Percentiles rank a stretch among this genome's conserved stretches.
Evolutionary conservation across 2,329 filamentous ascomycete genomes (phyloP).

Genomic region (Paecilomyces sp.): DNA sequence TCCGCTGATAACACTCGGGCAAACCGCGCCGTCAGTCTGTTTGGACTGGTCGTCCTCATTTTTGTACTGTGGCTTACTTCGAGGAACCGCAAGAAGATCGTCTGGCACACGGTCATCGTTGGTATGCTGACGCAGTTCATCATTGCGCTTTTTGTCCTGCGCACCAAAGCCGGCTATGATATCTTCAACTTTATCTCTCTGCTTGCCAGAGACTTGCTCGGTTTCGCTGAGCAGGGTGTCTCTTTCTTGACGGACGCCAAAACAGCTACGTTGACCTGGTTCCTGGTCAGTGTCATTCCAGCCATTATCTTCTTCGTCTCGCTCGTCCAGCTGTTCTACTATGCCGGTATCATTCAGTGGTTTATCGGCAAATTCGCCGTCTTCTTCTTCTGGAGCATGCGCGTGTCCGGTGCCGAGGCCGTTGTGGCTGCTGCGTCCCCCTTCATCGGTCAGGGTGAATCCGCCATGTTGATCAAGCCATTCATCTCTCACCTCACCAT

Average conservation of each 20-base stretch:
- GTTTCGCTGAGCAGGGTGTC: conserved; percentile 68
- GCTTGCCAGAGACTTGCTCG: conserved; percentile 65
- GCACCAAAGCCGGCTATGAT: conserved; percentile 72
- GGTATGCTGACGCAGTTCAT: conserved; percentile 87
- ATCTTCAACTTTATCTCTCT: conserved; percentile 85
- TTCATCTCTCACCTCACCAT: conserved; percentile 80
- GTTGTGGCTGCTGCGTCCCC: conserved; percentile 88
- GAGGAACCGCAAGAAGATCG: conserved; percentile 52
- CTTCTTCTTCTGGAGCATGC: conserved; percentile 87
- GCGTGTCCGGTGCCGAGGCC: conserved; percentile 85
- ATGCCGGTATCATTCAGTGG: conserved; percentile 78
- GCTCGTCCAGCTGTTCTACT: conserved; percentile 79
- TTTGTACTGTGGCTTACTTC: conserved; percentile 63
- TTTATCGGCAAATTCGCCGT: conserved; percentile 78
- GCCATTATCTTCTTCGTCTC: conserved; percentile 95
- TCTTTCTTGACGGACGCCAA: conserved; percentile 57
- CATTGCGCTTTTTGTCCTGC: conserved; percentile 79
- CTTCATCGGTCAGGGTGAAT: conserved; percentile 92
- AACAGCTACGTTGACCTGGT: conserved; percentile 49
- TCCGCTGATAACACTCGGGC: conserved; percentile 67
- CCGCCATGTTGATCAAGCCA: conserved; percentile 82
- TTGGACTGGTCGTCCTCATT: conserved; percentile 69
- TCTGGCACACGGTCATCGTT: conserved; percentile 74
- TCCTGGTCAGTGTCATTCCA: conserved; percentile 73
- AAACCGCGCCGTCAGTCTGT: conserved; percentile 73